phyloP scores from a whole-genome alignment of 345 rosid species.

The Firmiana major region DNA sequence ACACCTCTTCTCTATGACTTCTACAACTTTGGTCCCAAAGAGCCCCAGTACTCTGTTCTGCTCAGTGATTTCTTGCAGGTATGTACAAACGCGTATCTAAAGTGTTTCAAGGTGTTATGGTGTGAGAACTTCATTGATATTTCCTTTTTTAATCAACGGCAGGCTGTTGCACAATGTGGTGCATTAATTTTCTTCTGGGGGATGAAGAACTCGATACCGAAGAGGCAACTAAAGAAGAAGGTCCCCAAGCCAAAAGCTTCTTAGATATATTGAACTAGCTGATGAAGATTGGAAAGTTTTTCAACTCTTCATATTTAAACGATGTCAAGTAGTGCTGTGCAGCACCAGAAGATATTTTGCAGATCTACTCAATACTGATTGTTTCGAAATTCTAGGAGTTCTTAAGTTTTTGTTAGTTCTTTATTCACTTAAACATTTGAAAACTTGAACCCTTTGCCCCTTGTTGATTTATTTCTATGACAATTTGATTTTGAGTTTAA shows the following conservation, averaged over 20 bases:
- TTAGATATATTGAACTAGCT: constrained; percentile 23
- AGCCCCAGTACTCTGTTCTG: constrained; percentile 41
- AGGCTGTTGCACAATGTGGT: constrained; percentile 82
- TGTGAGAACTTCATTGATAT: neutral
- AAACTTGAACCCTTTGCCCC: neutral
- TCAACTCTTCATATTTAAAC: neutral
- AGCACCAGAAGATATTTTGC: constrained; percentile 14
- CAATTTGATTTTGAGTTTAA: neutral
- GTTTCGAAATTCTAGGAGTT: neutral
- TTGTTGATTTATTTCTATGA: neutral
- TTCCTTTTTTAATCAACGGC: constrained; percentile 18
- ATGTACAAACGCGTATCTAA: neutral
- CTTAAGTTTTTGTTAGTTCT: neutral
- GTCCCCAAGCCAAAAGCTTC: constrained; percentile 46
- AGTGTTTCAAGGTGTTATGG: neutral
- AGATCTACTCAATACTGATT: neutral
- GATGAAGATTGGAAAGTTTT: neutral
- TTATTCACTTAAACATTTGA: neutral
- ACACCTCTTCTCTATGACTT: constrained; percentile 78
- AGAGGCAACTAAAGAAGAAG: constrained; percentile 62
- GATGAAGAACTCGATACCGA: constrained; percentile 76
- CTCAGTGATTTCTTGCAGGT: constrained; percentile 71
- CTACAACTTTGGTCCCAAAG: constrained; percentile 59
- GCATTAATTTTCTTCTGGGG: constrained; percentile 83
- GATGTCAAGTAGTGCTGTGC: constrained; percentile 8